A percentile compares a stretch with the other conserved stretches of the same genome.
These are phyloP conservation scores for Cytidiella melzeri DNA, from an alignment of 768 basidiomycete genomes.

Conservation along the genomic window DNA sequence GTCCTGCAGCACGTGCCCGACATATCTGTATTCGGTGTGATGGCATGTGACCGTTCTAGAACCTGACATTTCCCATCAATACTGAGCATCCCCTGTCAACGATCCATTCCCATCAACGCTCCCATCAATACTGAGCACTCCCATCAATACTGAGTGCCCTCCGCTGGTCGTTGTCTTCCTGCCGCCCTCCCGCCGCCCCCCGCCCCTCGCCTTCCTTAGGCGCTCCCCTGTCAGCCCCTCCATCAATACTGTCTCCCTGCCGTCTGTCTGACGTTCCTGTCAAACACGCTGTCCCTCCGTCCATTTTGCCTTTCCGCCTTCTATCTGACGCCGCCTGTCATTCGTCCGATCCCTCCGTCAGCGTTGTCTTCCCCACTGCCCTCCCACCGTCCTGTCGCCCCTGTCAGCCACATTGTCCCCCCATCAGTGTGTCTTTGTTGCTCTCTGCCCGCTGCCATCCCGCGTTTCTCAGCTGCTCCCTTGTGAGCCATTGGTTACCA, in stretches of 20 bases:
- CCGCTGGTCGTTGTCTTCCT: background rate
- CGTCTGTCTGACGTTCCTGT: background rate
- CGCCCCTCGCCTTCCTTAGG: background rate
- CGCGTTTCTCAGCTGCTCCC: background rate
- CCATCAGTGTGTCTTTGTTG: background rate
- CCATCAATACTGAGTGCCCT: background rate
- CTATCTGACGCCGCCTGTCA: background rate
- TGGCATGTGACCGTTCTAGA: background rate
- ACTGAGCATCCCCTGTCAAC: background rate
- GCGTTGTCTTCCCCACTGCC: background rate
- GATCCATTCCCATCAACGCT: background rate
- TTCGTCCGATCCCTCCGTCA: background rate
- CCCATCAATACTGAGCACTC: background rate
- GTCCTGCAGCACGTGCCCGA: background rate
- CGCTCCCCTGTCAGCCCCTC: background rate
- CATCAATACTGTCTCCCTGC: background rate
- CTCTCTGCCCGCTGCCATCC: background rate
- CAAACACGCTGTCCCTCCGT: background rate
- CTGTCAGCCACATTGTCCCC: background rate
- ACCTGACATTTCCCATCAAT: background rate
- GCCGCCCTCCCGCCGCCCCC: background rate
- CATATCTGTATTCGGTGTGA: background rate
- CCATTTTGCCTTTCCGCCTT: background rate
- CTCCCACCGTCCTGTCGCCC: background rate
- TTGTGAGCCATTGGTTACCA: background rate